Percentiles rank a stretch among this genome's conserved stretches.
These are phyloP conservation scores for Suillus cothurnatus DNA, from an alignment of 768 basidiomycete genomes.

Conservation along the genomic window DNA sequence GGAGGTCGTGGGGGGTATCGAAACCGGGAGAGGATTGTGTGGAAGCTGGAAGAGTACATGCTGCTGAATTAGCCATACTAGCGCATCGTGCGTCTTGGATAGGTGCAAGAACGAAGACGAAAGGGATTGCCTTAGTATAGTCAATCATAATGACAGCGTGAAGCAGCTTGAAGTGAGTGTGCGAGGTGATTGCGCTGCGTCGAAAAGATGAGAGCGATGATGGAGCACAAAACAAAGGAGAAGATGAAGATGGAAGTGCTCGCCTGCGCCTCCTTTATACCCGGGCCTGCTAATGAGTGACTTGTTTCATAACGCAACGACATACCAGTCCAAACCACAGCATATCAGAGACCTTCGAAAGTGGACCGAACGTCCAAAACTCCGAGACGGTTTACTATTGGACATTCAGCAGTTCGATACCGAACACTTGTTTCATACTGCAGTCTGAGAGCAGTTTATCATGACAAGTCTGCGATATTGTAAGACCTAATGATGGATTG, in stretches of 20 bases:
- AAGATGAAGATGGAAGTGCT: neutral
- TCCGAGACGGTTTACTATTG: neutral
- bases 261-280: neutral
- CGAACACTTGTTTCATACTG: neutral
- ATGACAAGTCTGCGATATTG: neutral
- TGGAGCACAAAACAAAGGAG: neutral
- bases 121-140: neutral
- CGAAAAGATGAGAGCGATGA: neutral
- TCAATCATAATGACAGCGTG: neutral
- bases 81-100: neutral
- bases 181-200: neutral
- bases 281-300: neutral
- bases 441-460: neutral
- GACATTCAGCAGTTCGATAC: neutral
- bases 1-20: neutral
- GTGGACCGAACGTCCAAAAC: neutral
- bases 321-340: neutral
- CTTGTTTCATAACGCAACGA: neutral
- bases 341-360: neutral
- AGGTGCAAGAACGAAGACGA: neutral
- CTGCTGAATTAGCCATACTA: neutral
- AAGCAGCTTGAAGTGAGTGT: neutral
- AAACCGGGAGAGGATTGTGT: neutral
- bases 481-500: neutral
- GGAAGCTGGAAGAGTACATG: neutral